These are phyloP conservation scores for Cordyceps javanica DNA, from an alignment of 2,329 filamentous ascomycete species.

Conservation along the genomic window DNA sequence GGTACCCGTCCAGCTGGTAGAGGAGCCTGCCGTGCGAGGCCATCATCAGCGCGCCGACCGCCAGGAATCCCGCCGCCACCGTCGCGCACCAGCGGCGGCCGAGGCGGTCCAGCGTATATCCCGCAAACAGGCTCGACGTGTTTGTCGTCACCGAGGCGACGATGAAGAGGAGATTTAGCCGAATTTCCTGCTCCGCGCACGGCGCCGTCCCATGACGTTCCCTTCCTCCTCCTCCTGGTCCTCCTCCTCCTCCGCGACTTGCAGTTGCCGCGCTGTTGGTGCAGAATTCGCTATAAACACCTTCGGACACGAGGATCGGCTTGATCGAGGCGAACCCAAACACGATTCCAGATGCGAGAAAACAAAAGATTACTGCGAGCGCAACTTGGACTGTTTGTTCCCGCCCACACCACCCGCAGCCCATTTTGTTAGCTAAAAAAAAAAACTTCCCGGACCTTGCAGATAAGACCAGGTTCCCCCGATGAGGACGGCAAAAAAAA, in stretches of 20 bases:
- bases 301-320: conserved; percentile 67
- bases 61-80: conserved; percentile 62
- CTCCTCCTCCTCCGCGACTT: too few relatives aligned
- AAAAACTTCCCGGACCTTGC: too few relatives aligned
- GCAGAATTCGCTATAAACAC: conserved; percentile 64
- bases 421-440: too few relatives aligned
- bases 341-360: conserved; percentile 71
- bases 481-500: neutral
- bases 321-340: conserved; percentile 85
- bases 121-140: conserved; percentile 77
- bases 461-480: too few relatives aligned
- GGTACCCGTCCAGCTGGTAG: conserved; percentile 63
- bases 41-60: conserved; percentile 65
- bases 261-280: conserved; percentile 18
- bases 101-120: conserved; percentile 75
- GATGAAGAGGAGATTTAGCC: conserved; percentile 88
- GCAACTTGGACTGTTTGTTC: conserved; percentile 66
- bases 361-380: conserved; percentile 63
- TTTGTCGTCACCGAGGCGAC: conserved; percentile 84
- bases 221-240: conserved; percentile 16
- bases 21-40: conserved; percentile 59
- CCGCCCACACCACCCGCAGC: too few relatives aligned
- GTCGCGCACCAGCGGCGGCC: conserved; percentile 73
- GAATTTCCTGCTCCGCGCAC: conserved; percentile 47
- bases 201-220: conserved; percentile 20